Percentiles rank a stretch among this genome's conserved stretches.
These are phyloP conservation scores for Penicillium angulare DNA, from an alignment of 495 filamentous ascomycete species.

Conservation along the genomic window DNA sequence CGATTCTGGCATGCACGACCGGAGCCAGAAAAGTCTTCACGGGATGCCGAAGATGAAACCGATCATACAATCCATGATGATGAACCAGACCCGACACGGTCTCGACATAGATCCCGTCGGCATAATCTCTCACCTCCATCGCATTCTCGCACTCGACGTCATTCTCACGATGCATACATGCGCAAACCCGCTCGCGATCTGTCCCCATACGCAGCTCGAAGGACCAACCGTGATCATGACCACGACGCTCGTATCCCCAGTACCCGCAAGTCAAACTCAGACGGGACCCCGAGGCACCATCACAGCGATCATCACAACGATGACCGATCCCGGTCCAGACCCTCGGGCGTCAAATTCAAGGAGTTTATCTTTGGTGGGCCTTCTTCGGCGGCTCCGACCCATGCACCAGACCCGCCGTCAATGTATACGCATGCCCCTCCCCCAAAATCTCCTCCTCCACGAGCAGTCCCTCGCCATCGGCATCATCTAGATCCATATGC, in stretches of 20 bases:
- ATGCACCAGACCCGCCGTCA: constrained; percentile 28
- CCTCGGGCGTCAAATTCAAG: constrained; percentile 26
- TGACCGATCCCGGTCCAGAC: constrained; percentile 26
- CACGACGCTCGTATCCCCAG: constrained; percentile 15
- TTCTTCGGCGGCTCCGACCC: constrained; percentile 4
- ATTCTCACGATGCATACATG: constrained; percentile 44
- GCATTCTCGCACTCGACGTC: constrained; percentile 31
- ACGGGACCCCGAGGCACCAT: constrained; percentile 13
- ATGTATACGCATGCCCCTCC: constrained; percentile 17
- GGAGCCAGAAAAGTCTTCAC: constrained; percentile 8
- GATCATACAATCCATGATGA: constrained; percentile 18
- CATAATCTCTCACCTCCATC: constrained; percentile 34
- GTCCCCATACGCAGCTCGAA: constrained; percentile 25
- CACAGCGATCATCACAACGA: constrained; percentile 13
- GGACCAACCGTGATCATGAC: constrained; percentile 7
- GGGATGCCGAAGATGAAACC: constrained; percentile 25
- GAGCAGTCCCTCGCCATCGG: constrained; percentile 18
- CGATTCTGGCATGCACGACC: constrained; percentile 13
- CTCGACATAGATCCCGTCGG: constrained; percentile 18
- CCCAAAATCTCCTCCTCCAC: constrained; percentile 19
- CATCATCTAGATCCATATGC: constrained; percentile 17
- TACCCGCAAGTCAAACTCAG: constrained; percentile 16
- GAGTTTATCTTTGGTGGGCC: constrained; percentile 32
- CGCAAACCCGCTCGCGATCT: constrained; percentile 34
- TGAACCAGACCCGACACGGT: constrained; percentile 6